A percentile compares a stretch with the other conserved stretches of the same genome.
These are phyloP conservation scores for Drechmeria coniospora DNA, from an alignment of 2,329 filamentous ascomycete genomes.

Conservation along the genomic window DNA sequence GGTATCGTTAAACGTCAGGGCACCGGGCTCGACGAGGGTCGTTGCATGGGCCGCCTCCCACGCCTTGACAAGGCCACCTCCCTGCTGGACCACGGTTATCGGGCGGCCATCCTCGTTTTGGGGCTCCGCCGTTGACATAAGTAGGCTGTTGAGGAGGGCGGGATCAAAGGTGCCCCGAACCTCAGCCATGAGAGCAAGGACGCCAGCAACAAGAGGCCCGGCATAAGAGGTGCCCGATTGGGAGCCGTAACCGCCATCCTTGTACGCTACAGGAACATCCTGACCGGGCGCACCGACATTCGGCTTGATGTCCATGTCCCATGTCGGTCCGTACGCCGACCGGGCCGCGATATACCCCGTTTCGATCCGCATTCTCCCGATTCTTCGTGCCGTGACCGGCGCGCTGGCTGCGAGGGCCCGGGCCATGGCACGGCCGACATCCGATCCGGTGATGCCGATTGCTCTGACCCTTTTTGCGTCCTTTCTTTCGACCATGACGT, in stretches of 20 bases:
- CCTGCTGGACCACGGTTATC: slow-evolving; percentile 4
- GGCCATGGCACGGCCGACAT: neutral
- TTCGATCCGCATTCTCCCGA: slow-evolving; percentile 1
- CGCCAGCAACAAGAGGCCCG: slow-evolving; percentile 1
- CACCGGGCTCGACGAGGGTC: slow-evolving; percentile 2
- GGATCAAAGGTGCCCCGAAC: slow-evolving; percentile 2
- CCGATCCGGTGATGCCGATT: neutral
- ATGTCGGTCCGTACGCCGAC: slow-evolving; percentile 3
- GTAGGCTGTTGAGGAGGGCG: slow-evolving; percentile 1
- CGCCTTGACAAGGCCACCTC: slow-evolving; percentile 3
- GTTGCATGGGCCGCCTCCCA: slow-evolving; percentile 3
- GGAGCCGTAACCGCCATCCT: neutral
- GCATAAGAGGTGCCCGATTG: slow-evolving; percentile 2
- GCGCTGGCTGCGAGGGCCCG: neutral
- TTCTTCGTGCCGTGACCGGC: neutral
- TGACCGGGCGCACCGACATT: slow-evolving; percentile 23
- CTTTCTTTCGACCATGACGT: neutral
- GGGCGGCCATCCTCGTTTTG: neutral
- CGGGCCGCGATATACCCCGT: neutral
- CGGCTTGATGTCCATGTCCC: slow-evolving; percentile 25
- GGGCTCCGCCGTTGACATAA: slow-evolving; percentile 3
- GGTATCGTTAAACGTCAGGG: slow-evolving; percentile 4
- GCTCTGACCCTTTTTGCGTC: neutral
- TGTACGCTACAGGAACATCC: neutral
- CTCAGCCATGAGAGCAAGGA: slow-evolving; percentile 1